phyloP scores from a whole-genome alignment of 768 basidiomycete genomes.

The Pleurotus ostreatus region DNA sequence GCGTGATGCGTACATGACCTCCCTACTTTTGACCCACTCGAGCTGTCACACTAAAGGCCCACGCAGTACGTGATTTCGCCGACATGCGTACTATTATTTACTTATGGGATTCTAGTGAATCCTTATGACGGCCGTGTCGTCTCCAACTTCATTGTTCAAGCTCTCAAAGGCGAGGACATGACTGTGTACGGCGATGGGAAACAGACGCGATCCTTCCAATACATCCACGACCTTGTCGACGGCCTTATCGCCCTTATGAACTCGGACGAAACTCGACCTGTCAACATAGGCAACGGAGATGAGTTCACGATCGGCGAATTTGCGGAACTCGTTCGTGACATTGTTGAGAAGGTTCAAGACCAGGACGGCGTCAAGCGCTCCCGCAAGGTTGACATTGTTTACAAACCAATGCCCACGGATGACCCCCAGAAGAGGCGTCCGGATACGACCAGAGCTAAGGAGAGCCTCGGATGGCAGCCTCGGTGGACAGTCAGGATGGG shows the following conservation, averaged over 20 bases:
- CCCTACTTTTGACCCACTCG: no score
- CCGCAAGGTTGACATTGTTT: constrained; percentile 61
- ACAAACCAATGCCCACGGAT: constrained; percentile 82
- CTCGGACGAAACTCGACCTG: constrained; percentile 86
- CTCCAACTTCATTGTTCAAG: constrained; percentile 98
- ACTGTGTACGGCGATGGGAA: constrained; percentile 94
- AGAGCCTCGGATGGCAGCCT: constrained; percentile 84
- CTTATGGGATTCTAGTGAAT: constrained; percentile 61
- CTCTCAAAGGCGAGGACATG: constrained; percentile 93
- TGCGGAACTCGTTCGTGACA: constrained; percentile 86
- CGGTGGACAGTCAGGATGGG: constrained; percentile 92
- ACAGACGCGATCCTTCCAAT: constrained; percentile 96
- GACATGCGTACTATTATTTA: constrained; percentile 10
- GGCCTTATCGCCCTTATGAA: constrained; percentile 95
- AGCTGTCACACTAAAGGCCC: constrained; percentile 35
- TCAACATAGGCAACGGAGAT: constrained; percentile 94
- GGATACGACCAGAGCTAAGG: constrained; percentile 88
- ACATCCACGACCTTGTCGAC: constrained; percentile 96
- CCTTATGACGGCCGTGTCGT: constrained; percentile 96
- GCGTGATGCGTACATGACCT: neutral
- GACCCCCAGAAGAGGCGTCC: constrained; percentile 94
- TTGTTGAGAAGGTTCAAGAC: constrained; percentile 89
- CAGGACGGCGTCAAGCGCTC: constrained; percentile 61
- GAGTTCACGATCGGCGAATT: constrained; percentile 97
- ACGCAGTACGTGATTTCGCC: constrained; percentile 49